Conservation (phyloP, 352 stramenopile species). For the Pelagophyceae sp. region DNA sequence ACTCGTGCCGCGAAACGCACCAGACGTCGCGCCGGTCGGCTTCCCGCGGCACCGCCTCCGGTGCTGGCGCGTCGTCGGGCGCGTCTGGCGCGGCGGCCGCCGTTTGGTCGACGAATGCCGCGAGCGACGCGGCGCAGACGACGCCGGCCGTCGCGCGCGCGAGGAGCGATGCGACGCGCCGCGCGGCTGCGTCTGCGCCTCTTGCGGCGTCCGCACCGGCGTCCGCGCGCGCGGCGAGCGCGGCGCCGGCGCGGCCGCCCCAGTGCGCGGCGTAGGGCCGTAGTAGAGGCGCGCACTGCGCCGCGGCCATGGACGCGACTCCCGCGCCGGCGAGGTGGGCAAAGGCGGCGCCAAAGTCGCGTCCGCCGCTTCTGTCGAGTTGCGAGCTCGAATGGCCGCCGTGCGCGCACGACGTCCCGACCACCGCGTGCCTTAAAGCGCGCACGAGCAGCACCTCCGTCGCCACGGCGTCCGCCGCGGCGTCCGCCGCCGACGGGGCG, state of each 20-base stretch:
- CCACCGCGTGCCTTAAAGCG: background rate
- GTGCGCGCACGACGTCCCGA: background rate
- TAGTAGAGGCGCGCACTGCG: background rate
- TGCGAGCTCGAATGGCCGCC: background rate
- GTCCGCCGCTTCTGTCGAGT: background rate
- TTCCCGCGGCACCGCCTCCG: too few relatives aligned
- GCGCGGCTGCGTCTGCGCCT: background rate
- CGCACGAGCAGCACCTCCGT: constrained; percentile 5
- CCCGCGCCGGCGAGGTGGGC: background rate
- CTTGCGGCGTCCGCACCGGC: background rate
- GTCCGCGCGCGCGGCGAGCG: background rate
- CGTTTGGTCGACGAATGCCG: background rate
- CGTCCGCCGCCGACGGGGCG: background rate
- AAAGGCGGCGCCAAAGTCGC: constrained; percentile 1
- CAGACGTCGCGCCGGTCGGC: too few relatives aligned
- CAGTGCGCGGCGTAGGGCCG: constrained; percentile 19
- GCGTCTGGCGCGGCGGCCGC: too few relatives aligned
- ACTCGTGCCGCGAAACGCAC: too few relatives aligned
- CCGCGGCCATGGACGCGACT: background rate
- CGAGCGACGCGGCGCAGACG: background rate
- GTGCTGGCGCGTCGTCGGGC: too few relatives aligned
- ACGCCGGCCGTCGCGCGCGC: background rate
- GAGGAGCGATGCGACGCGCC: background rate
- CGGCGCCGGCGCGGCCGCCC: background rate
- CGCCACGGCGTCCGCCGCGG: background rate